Base-by-base conservation (phyloP, 805 yeast genomes). In the Scheffersomyces stipitis region DNA sequence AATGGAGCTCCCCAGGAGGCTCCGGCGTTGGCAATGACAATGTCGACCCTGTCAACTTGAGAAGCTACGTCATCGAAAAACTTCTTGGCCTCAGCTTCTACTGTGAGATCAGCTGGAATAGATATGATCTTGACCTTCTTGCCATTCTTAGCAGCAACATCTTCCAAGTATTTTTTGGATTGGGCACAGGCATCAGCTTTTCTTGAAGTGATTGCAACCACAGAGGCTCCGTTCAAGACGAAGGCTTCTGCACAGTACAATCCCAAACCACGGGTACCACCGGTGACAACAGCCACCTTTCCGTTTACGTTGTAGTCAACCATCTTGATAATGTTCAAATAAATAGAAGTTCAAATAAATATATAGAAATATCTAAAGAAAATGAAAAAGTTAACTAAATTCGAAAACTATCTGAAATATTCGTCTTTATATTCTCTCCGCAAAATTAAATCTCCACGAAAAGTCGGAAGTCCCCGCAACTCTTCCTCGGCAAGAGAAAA, bases 261-360 rank as follows among this genome's bases (percentile, higher is more conserved):
- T 0, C 91, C 91, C 32, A 83, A 75, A 0, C 91, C 91, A 48
- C 90, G 67, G 17, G 87, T 77, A 18, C 89, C 88, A 3, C 89
- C 90, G 5, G 90, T 83, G 42, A 83, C 69, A 4, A 78, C 76
- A 0, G 83, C 87, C 7, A 73, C 70, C 58, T 81, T 82, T 12
- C 83, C 86, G 41, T 77, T 62, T 26, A 78, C 79, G 47, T 68
- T 68, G 33, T 59, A 61, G 41, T 68, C 72, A 18, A 68, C 72
- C 73, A 67, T 69, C n/a, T 22, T 44, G 10, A n/a, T 20, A 10
- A 7, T 20, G 10, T 20, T 20, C n/a, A n/a, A n/a, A n/a, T n/a
- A n/a, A n/a, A n/a, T n/a, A n/a, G n/a, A n/a, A n/a, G n/a, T n/a
- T n/a, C n/a, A n/a, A n/a, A n/a, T n/a, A n/a, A n/a, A n/a, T n/a